Conservation (phyloP, 768 basidiomycete genomes). For the Termitomyces sp. region DNA sequence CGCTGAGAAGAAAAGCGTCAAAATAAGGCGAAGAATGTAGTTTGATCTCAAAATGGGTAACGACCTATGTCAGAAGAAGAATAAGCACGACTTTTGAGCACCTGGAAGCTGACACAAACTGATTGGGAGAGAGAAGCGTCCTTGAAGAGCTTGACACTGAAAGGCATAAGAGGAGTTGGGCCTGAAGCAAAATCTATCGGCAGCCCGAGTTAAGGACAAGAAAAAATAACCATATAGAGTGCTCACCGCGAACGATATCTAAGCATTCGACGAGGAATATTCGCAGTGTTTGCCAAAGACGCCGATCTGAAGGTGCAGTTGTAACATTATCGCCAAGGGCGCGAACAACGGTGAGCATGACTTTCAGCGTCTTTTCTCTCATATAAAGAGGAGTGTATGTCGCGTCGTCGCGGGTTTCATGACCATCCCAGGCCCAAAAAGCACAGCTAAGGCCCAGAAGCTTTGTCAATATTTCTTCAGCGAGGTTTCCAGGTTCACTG, state of each 20-base stretch:
- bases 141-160: constrained; percentile 35
- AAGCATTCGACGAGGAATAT: constrained; percentile 36
- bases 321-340: constrained; percentile 36
- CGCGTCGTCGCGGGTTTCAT: constrained; percentile 31
- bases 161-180: constrained; percentile 28
- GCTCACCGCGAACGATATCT: constrained; percentile 36
- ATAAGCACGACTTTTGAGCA: background rate
- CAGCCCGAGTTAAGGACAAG: background rate
- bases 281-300: constrained; percentile 38
- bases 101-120: constrained; percentile 12
- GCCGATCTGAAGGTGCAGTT: constrained; percentile 23
- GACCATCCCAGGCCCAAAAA: constrained; percentile 56
- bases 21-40: constrained; percentile 30
- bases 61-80: constrained; percentile 11
- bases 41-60: constrained; percentile 26
- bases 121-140: constrained; percentile 27
- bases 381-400: constrained; percentile 43
- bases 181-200: constrained; percentile 28
- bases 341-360: constrained; percentile 41
- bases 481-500: constrained; percentile 35
- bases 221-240: background rate
- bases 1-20: constrained; percentile 39
- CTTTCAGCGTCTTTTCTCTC: constrained; percentile 39
- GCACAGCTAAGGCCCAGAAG: constrained; percentile 50
- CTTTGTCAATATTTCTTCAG: constrained; percentile 44